These are phyloP conservation scores for Solanum sitiens DNA, from an alignment of 257 asterid species.

Conservation along the genomic window DNA sequence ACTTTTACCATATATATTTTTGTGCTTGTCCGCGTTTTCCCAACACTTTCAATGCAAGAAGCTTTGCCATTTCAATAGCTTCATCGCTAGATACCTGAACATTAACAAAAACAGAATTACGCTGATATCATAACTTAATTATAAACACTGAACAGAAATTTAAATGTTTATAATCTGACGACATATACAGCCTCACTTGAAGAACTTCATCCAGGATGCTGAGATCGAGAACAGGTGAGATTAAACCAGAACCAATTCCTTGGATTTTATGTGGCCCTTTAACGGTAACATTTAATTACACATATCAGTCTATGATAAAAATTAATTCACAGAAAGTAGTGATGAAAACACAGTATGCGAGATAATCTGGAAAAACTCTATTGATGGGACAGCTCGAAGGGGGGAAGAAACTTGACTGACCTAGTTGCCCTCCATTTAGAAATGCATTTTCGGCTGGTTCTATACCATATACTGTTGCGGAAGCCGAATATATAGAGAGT, in stretches of 20 bases:
- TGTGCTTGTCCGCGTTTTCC: no score
- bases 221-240: constrained; percentile 21
- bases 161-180: not conserved
- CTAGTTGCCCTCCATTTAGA: constrained; percentile 25
- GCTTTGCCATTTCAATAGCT: constrained; percentile 40
- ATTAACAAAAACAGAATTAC: no score
- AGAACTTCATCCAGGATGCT: constrained; percentile 29
- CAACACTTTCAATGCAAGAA: constrained; percentile 37
- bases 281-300: not conserved
- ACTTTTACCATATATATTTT: no score
- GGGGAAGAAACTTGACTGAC: no score
- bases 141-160: not conserved
- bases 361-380: not conserved
- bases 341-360: not conserved
- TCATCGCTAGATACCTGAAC: constrained; percentile 39
- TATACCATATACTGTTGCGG: constrained; percentile 31
- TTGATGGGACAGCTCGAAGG: no score
- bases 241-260: constrained; percentile 31
- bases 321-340: not conserved
- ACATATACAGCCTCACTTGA: constrained; percentile 11
- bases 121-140: no score
- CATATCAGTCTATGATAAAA: not conserved
- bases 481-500: no score
- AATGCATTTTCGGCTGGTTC: constrained; percentile 37
- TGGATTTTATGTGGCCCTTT: constrained; percentile 30